phyloP scores from a whole-genome alignment of 2,329 filamentous ascomycete genomes.

The Penicillium verrucosum region DNA sequence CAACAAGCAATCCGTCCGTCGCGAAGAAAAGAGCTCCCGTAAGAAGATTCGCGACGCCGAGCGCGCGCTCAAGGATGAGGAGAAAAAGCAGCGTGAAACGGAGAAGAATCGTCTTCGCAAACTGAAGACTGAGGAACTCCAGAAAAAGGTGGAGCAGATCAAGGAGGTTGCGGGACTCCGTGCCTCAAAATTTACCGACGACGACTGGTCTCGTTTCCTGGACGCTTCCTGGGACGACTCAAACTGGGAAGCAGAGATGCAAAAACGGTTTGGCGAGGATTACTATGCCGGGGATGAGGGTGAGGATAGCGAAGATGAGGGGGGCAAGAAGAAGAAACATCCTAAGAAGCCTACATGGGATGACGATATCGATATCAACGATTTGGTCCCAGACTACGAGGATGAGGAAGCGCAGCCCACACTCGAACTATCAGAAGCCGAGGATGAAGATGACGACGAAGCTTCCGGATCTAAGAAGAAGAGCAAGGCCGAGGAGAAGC shows the following conservation, averaged over 20 bases:
- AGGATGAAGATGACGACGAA: constrained; percentile 39
- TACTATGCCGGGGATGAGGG: constrained; percentile 69
- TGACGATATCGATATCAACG: constrained; percentile 95
- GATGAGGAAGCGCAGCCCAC: constrained; percentile 63
- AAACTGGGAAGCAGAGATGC: constrained; percentile 89
- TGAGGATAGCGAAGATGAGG: constrained; percentile 49
- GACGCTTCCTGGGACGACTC: constrained; percentile 87
- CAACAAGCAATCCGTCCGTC: constrained; percentile 75
- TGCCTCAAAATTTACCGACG: constrained; percentile 64
- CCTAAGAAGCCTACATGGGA: constrained; percentile 88
- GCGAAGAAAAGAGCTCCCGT: constrained; percentile 74
- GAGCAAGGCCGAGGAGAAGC: constrained; percentile 49
- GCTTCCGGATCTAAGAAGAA: constrained; percentile 49
- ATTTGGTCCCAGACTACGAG: constrained; percentile 82
- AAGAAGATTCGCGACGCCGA: constrained; percentile 77
- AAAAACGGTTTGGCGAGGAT: constrained; percentile 77
- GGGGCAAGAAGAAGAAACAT: constrained; percentile 55
- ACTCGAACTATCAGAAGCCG: constrained; percentile 56
- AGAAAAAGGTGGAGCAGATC: constrained; percentile 81
- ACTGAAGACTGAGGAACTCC: constrained; percentile 85
- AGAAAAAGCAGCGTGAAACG: constrained; percentile 70
- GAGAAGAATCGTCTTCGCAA: constrained; percentile 82
- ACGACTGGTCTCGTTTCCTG: constrained; percentile 80
- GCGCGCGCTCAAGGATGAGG: constrained; percentile 71
- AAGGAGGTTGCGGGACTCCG: constrained; percentile 80